Evolutionary conservation across 1,284 basidiomycete genomes (phyloP).

Genomic region (Bjerkandera adusta): DNA sequence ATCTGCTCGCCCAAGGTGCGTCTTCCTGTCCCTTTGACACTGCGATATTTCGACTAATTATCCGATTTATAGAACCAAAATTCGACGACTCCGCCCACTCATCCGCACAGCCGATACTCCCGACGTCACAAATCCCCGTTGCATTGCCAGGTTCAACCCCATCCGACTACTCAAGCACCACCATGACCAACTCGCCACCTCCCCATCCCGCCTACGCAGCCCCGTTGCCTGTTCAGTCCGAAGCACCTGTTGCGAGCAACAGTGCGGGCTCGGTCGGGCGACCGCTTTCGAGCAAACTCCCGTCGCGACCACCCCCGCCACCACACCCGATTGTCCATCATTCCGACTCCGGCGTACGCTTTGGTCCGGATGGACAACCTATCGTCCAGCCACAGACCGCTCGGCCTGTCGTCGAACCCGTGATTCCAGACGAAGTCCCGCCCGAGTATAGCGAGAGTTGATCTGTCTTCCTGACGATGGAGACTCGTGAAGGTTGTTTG

Average conservation of each 20-base stretch:
- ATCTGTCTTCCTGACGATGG: conserved; percentile 15
- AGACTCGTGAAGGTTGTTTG: not conserved
- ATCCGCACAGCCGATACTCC: not conserved
- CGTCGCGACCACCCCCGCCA: conserved; percentile 6
- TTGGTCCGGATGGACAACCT: not conserved
- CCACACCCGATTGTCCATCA: conserved; percentile 2
- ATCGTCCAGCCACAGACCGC: not conserved
- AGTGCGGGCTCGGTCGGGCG: too few relatives aligned
- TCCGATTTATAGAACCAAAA: conserved; percentile 4
- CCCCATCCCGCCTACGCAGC: not conserved
- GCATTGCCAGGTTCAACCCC: not conserved
- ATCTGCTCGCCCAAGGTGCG: conserved; percentile 11
- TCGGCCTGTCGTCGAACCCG: not conserved
- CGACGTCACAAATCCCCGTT: not conserved
- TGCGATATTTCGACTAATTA: not conserved
- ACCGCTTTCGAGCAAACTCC: too few relatives aligned
- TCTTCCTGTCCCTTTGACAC: not conserved
- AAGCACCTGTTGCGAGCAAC: not conserved
- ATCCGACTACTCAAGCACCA: not conserved
- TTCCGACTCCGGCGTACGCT: conserved; percentile 14
- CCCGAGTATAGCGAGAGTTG: conserved; percentile 8
- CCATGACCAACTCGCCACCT: not conserved
- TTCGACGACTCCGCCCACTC: not conserved
- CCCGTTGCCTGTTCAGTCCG: not conserved
- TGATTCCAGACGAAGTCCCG: conserved; percentile 10